Base-by-base conservation (phyloP, 352 stramenopile species). In the Globisporangium cystogenes region DNA sequence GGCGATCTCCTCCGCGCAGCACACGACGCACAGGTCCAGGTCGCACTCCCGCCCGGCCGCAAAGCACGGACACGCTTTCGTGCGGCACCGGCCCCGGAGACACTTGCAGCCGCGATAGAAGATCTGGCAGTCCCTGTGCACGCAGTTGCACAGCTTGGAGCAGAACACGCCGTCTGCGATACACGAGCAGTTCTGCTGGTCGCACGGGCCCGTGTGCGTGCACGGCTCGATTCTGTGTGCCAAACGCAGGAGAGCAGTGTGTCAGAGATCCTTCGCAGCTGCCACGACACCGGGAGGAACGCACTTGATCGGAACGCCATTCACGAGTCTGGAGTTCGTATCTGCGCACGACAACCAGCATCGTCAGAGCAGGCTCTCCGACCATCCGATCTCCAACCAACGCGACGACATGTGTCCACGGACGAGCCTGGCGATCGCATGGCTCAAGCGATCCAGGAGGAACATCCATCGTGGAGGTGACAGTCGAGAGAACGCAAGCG, bases 1-100 rank as follows among this genome's bases (percentile, higher is more conserved):
- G 36, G 53, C 37, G 27, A 72, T 80, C 62, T 79, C 71, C 8
- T 90, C 75, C 0, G 57, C 60, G 44, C 74, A 89, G 49, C 90
- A 98, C 27, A 77, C 53, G 18, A 59, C 68, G 64, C 94, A 98
- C 24, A 97, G 46, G 57, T 98, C 93, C 23, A 96, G 68, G 64
- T 98, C 93, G 64, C 95, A 98, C 72, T 98, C 95, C 11, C 94
- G 68, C 20, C 84, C 81, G 0, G 87, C 72, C 26, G 86, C 88
- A 59, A 90, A 96, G 66, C 95, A 98, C 4, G 88, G 77, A 65
- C 93, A 98, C 6, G 72, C 66, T 39, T 93, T 93, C 8, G 79
- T 93, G 21, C 67, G 74, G 60, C 92, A 98, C 15, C 81, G 74
- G 27, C 82, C 86, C 35, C 64, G 68, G 36, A 75, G 65, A 51